Base-by-base conservation (phyloP, 2,329 filamentous ascomycete species). In the Penicillium sp. region DNA sequence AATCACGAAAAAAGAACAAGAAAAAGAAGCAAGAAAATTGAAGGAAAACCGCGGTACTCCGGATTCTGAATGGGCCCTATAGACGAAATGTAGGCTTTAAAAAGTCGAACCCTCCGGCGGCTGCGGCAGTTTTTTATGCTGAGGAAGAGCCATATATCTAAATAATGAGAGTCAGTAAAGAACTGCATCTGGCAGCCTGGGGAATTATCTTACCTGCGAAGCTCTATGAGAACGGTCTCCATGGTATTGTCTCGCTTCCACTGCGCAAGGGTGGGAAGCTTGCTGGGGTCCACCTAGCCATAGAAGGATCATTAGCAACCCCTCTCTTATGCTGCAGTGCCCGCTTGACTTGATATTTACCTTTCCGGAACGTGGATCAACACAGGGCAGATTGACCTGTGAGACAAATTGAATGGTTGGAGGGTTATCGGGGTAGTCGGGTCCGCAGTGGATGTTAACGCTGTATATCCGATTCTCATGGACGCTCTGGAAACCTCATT, bases 401-500 rank as follows among this genome's bases (percentile, higher is more conserved):
- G 86, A 95, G 58, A 93, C 82, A 70, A 98, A 98, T 60, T 91
- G 83, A 59, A 98, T 87, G 36, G 84, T 82, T 0, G 93, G 93
- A 31, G 93, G 93, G 48, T 80, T 75, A 64, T 95, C 89, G 36
- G 93, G 93, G 67, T 98, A 98, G 42, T 86, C 75, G 33, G 82
- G 77, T 48, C 89, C 90, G 73, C 93, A 98, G 73, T 94, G 85
- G 74, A 98, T 95, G 70, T 91, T 94, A 59, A 98, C 79, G 56
- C 88, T 94, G 77, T 98, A 98, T 73, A 98, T 98, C 60, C 93
- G 86, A 72, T 98, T 98, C 76, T 98, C 93, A 67, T 97, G 91
- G 48, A 84, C 89, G 69, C 89, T 94, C 87, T 93, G 60, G 28
- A 29, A 7, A 2, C 6, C 10, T 7, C 4, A 9, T 6, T 13